Evolutionary conservation across 2,329 filamentous ascomycete species (phyloP), one percentile per base, ranked within the genome.

Genomic region (Talaromyces verruculosus): DNA sequence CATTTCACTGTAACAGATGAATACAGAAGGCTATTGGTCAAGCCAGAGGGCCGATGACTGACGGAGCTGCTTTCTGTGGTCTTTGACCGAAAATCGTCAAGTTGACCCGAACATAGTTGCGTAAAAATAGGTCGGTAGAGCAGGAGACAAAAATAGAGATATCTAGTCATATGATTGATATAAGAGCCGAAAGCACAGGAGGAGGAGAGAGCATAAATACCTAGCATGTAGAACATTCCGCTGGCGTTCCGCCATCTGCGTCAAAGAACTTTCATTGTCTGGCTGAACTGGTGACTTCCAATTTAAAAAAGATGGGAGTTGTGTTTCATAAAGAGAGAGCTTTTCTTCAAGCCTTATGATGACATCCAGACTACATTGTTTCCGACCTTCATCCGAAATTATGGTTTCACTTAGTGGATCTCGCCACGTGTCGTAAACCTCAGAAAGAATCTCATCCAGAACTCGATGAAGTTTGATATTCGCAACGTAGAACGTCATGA

Each of bases 61-160:
- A 13, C 6, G 13, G 10, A 39, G 30, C 4, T 28, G 8, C 7
- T 17, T n/a, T 11, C 37, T 39, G 37, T 39, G 15, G n/a, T 35
- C 37, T 15, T 37, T 5, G 33, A 15, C 13, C 47, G 19, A 37
- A 15, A n/a, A 39, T 63, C 43, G 28, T 22, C 65, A 30, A 22
- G 53, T 63, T 22, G 68, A 6, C 73, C 71, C 2, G 72, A 72
- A 39, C 73, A 77, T 5, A 76, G 67, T 35, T 75, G 73, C 3
- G 73, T 77, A 49, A 78, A 76, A 47, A 76, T 75, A 0, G 75
- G 74, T 5, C 76, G 72, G 65, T 76, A 76, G 13, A 78, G 71
- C 0, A 77, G 69, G 7, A 77, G 71, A 6, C 69, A 72, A n/a
- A 77, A 69, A 64, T 78, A 72, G 1, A 76, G 68, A 51, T 73